These are phyloP conservation scores for Chaetomium sp. DNA, from an alignment of 2,329 filamentous ascomycete genomes.

Conservation along the genomic window DNA sequence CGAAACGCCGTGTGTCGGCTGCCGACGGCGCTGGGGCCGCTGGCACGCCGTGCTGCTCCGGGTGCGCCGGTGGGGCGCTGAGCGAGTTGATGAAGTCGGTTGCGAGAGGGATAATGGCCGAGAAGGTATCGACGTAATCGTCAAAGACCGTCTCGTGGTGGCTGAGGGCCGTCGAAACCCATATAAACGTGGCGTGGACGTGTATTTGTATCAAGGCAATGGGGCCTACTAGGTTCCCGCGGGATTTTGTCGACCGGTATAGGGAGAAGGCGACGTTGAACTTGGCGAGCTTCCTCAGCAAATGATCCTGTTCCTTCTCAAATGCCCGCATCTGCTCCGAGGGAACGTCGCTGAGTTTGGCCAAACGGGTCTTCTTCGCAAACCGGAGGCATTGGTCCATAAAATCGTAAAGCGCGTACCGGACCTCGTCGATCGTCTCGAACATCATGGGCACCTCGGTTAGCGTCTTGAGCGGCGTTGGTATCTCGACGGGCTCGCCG, in stretches of 20 bases:
- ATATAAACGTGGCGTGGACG: conserved; percentile 41
- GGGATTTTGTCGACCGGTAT: conserved; percentile 35
- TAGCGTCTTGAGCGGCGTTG: conserved; percentile 40
- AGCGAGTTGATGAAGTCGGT: conserved; percentile 37
- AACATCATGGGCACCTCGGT: conserved; percentile 42
- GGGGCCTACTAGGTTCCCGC: conserved; percentile 31
- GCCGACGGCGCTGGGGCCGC: conserved; percentile 20
- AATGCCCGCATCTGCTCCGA: conserved; percentile 36
- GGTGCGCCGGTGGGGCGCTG: conserved; percentile 5
- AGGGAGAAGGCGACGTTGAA: conserved; percentile 40
- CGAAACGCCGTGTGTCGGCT: conserved; percentile 25
- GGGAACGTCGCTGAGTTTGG: conserved; percentile 37
- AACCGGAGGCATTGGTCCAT: conserved; percentile 47
- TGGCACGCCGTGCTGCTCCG: conserved; percentile 15
- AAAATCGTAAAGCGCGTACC: conserved; percentile 43
- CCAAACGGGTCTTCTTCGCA: conserved; percentile 36
- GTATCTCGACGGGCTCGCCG: conserved; percentile 43
- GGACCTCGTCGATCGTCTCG: conserved; percentile 38
- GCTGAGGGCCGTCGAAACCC: conserved; percentile 41
- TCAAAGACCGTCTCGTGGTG: conserved; percentile 43
- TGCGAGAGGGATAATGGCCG: conserved; percentile 43
- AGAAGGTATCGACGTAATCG: conserved; percentile 41
- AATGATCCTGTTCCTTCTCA: conserved; percentile 39
- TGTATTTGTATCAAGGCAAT: conserved; percentile 43
- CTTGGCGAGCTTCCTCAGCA: conserved; percentile 39